Percentiles rank a stretch among this genome's conserved stretches.
phyloP scores from a whole-genome alignment of 257 asterid species.

The Lycium ferocissimum region DNA sequence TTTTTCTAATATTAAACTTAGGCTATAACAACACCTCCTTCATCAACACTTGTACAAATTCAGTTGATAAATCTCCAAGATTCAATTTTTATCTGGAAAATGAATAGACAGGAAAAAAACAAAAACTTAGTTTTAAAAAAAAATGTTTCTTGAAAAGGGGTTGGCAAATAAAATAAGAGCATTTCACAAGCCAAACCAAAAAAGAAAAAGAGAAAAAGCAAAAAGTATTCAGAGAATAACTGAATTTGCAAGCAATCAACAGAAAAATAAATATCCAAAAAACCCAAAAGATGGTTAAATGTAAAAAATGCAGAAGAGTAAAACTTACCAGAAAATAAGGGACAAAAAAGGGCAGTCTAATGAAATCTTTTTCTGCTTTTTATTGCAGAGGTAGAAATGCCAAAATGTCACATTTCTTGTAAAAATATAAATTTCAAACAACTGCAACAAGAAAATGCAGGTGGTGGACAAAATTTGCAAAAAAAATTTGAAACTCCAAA shows the following conservation, averaged over 20 bases:
- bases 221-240: constrained; percentile 45
- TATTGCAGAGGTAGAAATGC: neutral
- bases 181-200: constrained; percentile 35
- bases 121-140: neutral
- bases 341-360: constrained; percentile 45
- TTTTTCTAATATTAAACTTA: constrained; percentile 42
- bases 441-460: constrained; percentile 26
- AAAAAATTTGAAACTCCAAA: neutral
- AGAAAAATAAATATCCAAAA: neutral
- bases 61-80: constrained; percentile 44
- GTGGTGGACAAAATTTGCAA: neutral
- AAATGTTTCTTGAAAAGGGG: constrained; percentile 30
- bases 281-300: neutral
- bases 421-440: neutral
- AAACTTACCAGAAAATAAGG: constrained; percentile 47
- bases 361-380: constrained; percentile 28
- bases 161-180: neutral
- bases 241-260: constrained; percentile 44
- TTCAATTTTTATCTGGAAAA: constrained; percentile 53
- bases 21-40: constrained; percentile 50
- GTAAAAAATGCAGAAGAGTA: constrained; percentile 16
- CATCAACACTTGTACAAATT: constrained; percentile 35
- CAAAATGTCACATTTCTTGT: constrained; percentile 18
- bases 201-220: neutral
- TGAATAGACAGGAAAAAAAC: constrained; percentile 17